These are phyloP conservation scores for Ogataea saltuana DNA, from an alignment of 805 yeast species.

Conservation along the genomic window DNA sequence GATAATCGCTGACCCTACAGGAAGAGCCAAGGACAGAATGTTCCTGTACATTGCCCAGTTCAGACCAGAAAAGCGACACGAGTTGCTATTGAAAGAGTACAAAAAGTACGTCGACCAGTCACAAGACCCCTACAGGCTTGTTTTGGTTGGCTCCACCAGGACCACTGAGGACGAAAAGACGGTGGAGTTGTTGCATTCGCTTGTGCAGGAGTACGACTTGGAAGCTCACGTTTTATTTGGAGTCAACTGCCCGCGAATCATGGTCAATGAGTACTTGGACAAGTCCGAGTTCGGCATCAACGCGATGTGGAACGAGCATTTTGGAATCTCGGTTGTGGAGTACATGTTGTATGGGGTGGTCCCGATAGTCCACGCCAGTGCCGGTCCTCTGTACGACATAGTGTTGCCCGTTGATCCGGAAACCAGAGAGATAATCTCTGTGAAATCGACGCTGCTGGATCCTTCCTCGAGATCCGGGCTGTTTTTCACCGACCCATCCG, in stretches of 20 bases:
- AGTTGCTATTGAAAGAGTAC: constrained; percentile 64
- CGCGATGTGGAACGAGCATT: constrained; percentile 99
- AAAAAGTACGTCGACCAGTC: constrained; percentile 44
- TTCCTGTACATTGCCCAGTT: constrained; percentile 83
- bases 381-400: constrained; percentile 91
- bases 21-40: constrained; percentile 36
- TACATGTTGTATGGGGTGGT: constrained; percentile 82
- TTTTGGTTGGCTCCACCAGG: constrained; percentile 85
- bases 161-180: constrained; percentile 61
- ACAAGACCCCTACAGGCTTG: constrained; percentile 50
- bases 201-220: constrained; percentile 47
- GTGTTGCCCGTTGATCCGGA: constrained; percentile 55
- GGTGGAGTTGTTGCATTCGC: constrained; percentile 49
- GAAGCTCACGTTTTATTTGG: constrained; percentile 38
- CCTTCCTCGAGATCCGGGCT: constrained; percentile 63
- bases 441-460: constrained; percentile 6
- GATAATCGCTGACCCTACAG: constrained; percentile 18
- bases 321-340: constrained; percentile 96
- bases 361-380: constrained; percentile 91
- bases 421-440: constrained; percentile 16
- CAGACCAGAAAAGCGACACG: constrained; percentile 93
- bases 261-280: constrained; percentile 54
- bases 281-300: constrained; percentile 76
- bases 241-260: constrained; percentile 72
- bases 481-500: constrained; percentile 68